Evolutionary conservation across 1,139 yeast genomes (phyloP).

Genomic region (Blastobotrys serpentis): DNA sequence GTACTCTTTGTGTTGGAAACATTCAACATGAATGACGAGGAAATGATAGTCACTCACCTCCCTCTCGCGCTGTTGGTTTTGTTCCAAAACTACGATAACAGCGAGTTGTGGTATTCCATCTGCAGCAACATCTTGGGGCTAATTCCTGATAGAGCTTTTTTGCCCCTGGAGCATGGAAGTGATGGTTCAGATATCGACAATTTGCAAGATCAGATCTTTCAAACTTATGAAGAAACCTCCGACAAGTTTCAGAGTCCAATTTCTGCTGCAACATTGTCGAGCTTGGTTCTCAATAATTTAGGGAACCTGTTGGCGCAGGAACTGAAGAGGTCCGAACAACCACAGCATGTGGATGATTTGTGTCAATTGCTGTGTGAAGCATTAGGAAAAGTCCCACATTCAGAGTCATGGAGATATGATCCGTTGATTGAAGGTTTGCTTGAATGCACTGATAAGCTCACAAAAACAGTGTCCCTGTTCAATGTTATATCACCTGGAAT

Average conservation of each 20-base stretch:
- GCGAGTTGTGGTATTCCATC: slow-evolving; percentile 6
- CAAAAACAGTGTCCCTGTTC: slow-evolving; percentile 12
- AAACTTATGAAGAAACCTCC: slow-evolving; percentile 1
- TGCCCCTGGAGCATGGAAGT: slow-evolving; percentile 2
- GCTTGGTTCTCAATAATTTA: not conserved
- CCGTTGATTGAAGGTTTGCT: slow-evolving; percentile 39
- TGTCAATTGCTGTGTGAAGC: slow-evolving; percentile 44
- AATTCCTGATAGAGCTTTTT: slow-evolving; percentile 58
- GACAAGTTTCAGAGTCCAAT: not conserved
- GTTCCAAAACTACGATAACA: slow-evolving; percentile 29
- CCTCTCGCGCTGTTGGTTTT: slow-evolving; percentile 64
- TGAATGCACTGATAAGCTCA: slow-evolving; percentile 4
- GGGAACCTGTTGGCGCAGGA: not conserved
- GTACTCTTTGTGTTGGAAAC: slow-evolving; percentile 58
- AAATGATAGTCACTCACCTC: slow-evolving; percentile 71
- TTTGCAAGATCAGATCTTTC: not conserved
- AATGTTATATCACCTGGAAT: slow-evolving; percentile 6
- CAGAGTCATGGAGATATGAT: slow-evolving; percentile 36
- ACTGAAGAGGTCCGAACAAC: not conserved
- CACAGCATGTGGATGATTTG: not conserved
- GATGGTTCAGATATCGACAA: not conserved
- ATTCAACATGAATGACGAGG: slow-evolving; percentile 81
- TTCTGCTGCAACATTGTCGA: not conserved
- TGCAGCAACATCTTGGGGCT: slow-evolving; percentile 24
- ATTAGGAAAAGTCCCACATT: slow-evolving; percentile 50